Evolutionary conservation across 2,329 filamentous ascomycete genomes (phyloP), one percentile per base, ranked within the genome.

Genomic region (Trichoderma guizhouense): DNA sequence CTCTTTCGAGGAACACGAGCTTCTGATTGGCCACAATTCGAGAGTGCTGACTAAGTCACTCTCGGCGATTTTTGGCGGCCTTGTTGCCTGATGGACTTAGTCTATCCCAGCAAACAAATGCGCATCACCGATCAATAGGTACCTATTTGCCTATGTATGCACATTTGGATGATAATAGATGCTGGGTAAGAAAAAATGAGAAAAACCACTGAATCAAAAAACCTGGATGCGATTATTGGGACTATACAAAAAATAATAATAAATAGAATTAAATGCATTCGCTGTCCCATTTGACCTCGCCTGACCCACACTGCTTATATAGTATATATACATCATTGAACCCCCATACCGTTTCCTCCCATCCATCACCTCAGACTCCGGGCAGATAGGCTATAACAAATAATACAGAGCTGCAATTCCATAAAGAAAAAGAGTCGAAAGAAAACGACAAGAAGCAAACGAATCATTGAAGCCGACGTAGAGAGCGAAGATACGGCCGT

Each of bases 51-150:
- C 66, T 69, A 69, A 69, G 66, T 8, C 12, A 0, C 14, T 14
- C 18, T 0, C 14, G 11, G 14, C 39, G 14, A 26, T 9, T 28
- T 62, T 4, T 67, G 28, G 57, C 11, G 61, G 66, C 66, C 66
- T 69, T 47, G 66, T 53, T 69, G 66, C 66, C 66, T 69, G 39
- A 62, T 32, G 55, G 55, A 24, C 55, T 51, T 34, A 58, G 39
- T n/a, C 15, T n/a, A 9, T 18, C 3, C 9, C 15, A 9, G 39
- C 39, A 43, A 43, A 43, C 39, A n/a, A 43, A 8, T 39, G 36
- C 36, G 15, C 2, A 18, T 39, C 34, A 58, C 15, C n/a, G n/a
- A n/a, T n/a, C n/a, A n/a, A n/a, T n/a, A n/a, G n/a, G n/a, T n/a
- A n/a, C n/a, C n/a, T n/a, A n/a, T n/a, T n/a, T n/a, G n/a, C n/a